Conservation (phyloP, 805 yeast genomes). For the Spathaspora hagerdaliae region DNA sequence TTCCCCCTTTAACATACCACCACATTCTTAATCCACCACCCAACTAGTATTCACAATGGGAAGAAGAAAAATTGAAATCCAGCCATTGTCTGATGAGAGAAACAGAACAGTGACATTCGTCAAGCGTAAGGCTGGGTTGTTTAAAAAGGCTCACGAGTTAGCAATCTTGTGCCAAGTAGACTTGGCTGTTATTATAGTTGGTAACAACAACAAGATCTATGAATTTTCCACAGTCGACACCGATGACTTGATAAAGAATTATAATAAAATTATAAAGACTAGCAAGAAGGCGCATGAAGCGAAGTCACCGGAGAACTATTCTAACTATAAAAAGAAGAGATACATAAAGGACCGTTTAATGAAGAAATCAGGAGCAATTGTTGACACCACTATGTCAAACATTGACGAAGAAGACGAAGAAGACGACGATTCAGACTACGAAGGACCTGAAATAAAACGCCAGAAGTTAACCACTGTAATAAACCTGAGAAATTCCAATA, state of each 20-base stretch:
- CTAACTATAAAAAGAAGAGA: slow-evolving; percentile 46
- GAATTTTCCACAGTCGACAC: slow-evolving; percentile 78
- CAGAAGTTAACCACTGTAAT: slow-evolving; percentile 18
- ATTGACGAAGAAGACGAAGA: slow-evolving; percentile 14
- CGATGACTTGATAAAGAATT: slow-evolving; percentile 20
- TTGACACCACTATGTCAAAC: slow-evolving; percentile 8
- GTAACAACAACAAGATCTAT: slow-evolving; percentile 76
- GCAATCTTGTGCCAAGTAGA: slow-evolving; percentile 92
- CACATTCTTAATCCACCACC: no score
- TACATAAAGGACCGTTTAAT: slow-evolving; percentile 16
- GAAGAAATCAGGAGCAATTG: slow-evolving; percentile 8
- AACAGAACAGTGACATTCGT: slow-evolving; percentile 84
- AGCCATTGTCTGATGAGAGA: slow-evolving; percentile 87
- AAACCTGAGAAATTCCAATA: slow-evolving; percentile 31
- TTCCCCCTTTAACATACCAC: no score
- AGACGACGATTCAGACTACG: slow-evolving; percentile 20
- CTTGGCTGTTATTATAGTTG: slow-evolving; percentile 82
- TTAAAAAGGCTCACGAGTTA: slow-evolving; percentile 81
- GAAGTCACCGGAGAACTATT: slow-evolving; percentile 65
- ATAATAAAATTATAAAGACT: slow-evolving; percentile 13
- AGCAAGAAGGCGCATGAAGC: slow-evolving; percentile 45
- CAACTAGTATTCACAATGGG: slow-evolving; percentile 56
- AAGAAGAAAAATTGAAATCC: slow-evolving; percentile 90
- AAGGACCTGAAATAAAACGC: slow-evolving; percentile 31
- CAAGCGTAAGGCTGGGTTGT: slow-evolving; percentile 90